Conservation (phyloP, 257 asterid species). For the Petrea volubilis region DNA sequence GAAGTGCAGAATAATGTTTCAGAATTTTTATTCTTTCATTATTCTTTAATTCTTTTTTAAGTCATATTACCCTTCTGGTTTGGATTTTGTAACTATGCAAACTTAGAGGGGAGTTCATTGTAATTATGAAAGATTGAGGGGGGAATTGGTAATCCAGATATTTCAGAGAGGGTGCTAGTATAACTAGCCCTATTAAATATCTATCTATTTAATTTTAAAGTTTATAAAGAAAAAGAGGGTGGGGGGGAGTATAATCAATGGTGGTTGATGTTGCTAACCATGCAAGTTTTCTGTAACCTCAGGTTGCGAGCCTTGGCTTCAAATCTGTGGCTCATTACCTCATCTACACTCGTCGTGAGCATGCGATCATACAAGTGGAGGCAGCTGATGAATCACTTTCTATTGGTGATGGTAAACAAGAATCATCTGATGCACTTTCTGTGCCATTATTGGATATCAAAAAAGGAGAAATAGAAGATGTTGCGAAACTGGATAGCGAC, state of each 20-base stretch:
- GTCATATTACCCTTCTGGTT: no score
- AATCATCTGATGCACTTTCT: constrained; percentile 19
- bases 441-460: background rate
- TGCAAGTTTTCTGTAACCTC: constrained; percentile 2
- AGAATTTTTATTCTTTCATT: no score
- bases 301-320: constrained; percentile 59
- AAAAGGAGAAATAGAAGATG: background rate
- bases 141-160: no score
- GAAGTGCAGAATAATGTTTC: no score
- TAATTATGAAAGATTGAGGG: no score
- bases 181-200: background rate
- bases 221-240: background rate
- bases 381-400: constrained; percentile 22
- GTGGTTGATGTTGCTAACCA: constrained; percentile 5
- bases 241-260: background rate
- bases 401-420: constrained; percentile 23
- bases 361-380: constrained; percentile 17
- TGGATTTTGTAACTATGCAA: no score
- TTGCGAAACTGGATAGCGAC: constrained; percentile 18
- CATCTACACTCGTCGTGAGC: constrained; percentile 35
- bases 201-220: no score
- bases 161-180: background rate
- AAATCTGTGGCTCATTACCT: constrained; percentile 87
- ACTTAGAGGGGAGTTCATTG: no score
- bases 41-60: no score